A percentile compares a stretch with the other conserved stretches of the same genome.
Evolutionary conservation across 495 filamentous ascomycete species (phyloP).

Genomic region (Acidomyces sp.): DNA sequence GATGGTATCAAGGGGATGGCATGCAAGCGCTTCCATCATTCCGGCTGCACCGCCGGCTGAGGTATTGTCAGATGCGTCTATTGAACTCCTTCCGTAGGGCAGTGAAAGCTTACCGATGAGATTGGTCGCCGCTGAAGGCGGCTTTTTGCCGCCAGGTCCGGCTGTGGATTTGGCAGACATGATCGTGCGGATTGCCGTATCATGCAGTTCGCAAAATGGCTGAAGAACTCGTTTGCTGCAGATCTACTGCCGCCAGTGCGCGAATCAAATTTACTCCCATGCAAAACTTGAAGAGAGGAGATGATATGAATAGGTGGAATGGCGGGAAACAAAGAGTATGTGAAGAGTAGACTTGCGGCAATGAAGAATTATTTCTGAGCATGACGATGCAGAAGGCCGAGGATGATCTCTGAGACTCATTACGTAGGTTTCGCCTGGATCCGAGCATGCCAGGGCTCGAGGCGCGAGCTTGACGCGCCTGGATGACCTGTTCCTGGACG

Average conservation of each 20-base stretch:
- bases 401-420: slow-evolving; percentile 1
- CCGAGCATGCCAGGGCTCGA: background rate
- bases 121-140: slow-evolving; percentile 78
- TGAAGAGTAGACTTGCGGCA: too few relatives aligned
- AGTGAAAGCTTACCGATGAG: slow-evolving; percentile 58
- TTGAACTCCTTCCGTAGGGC: background rate
- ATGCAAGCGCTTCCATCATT: slow-evolving; percentile 97
- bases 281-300: too few relatives aligned
- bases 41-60: slow-evolving; percentile 92
- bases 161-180: slow-evolving; percentile 54
- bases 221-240: too few relatives aligned
- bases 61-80: slow-evolving; percentile 2
- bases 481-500: slow-evolving; percentile 16
- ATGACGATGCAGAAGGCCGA: background rate
- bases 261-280: too few relatives aligned
- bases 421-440: slow-evolving; percentile 4
- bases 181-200: slow-evolving; percentile 2
- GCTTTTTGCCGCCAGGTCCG: slow-evolving; percentile 59
- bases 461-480: slow-evolving; percentile 8
- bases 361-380: too few relatives aligned
- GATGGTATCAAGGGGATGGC: slow-evolving; percentile 96
- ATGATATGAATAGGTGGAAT: too few relatives aligned
- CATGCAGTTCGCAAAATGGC: too few relatives aligned
- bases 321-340: too few relatives aligned
- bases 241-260: too few relatives aligned